phyloP scores from a whole-genome alignment of 176 grass and related monocot species.

The Oropetium thomaeum region DNA sequence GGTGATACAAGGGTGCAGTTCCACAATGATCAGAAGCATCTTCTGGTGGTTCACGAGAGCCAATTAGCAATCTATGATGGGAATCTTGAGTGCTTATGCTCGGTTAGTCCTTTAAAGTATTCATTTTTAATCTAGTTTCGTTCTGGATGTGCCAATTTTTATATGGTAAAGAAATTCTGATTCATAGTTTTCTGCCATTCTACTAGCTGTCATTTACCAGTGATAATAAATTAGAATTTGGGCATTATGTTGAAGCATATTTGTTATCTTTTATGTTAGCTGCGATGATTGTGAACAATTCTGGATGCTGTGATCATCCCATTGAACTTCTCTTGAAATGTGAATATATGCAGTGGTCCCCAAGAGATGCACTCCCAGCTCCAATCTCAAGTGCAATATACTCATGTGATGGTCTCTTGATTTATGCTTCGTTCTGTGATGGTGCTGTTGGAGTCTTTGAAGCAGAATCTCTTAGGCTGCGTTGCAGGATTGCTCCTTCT shows the following conservation, averaged over 20 bases:
- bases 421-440: slow-evolving; percentile 85
- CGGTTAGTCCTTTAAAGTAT: slow-evolving; percentile 48
- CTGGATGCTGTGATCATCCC: background rate
- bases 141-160: background rate
- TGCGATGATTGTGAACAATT: background rate
- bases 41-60: slow-evolving; percentile 91
- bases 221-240: background rate
- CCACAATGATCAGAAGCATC: slow-evolving; percentile 94
- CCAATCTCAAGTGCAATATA: slow-evolving; percentile 97
- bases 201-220: background rate
- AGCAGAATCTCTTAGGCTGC: slow-evolving; percentile 68
- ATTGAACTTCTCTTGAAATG: slow-evolving; percentile 17
- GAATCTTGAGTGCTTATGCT: slow-evolving; percentile 81
- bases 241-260: background rate
- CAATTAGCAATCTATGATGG: slow-evolving; percentile 90
- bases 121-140: background rate
- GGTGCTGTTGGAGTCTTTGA: slow-evolving; percentile 98
- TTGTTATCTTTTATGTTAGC: background rate
- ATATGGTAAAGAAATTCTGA: slow-evolving; percentile 2
- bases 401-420: slow-evolving; percentile 79
- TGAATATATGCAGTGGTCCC: slow-evolving; percentile 67
- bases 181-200: slow-evolving; percentile 2
- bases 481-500: slow-evolving; percentile 78
- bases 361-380: slow-evolving; percentile 73
- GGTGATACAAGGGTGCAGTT: slow-evolving; percentile 97